phyloP scores from a whole-genome alignment of 768 basidiomycete genomes.

The Termitomyces sp. region DNA sequence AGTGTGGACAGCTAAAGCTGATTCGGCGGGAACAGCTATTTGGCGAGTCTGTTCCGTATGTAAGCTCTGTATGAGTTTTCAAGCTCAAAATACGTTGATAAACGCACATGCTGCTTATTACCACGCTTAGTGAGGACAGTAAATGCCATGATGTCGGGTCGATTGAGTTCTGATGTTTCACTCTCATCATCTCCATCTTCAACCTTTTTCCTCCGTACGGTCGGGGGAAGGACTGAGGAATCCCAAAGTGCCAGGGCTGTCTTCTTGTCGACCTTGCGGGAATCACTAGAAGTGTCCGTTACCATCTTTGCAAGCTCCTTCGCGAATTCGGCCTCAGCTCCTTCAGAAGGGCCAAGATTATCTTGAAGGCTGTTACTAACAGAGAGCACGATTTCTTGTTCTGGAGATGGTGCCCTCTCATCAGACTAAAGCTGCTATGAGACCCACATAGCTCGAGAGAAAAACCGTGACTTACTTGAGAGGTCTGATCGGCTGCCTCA shows the following conservation, averaged over 20 bases:
- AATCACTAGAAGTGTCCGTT: constrained; percentile 79
- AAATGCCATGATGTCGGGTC: constrained; percentile 75
- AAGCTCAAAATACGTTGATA: constrained; percentile 2
- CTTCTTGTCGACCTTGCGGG: constrained; percentile 84
- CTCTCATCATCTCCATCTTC: constrained; percentile 58
- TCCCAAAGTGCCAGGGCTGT: constrained; percentile 88
- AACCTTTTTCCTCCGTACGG: constrained; percentile 58
- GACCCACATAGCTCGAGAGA: neutral
- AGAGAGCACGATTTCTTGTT: constrained; percentile 71
- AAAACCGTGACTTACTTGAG: constrained; percentile 40
- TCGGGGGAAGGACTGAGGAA: constrained; percentile 70
- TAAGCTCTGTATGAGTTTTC: constrained; percentile 8
- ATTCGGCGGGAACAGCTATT: constrained; percentile 83
- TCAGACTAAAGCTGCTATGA: constrained; percentile 36
- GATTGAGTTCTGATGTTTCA: constrained; percentile 29
- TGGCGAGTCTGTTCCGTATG: constrained; percentile 60
- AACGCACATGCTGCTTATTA: constrained; percentile 81
- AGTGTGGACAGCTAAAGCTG: constrained; percentile 87
- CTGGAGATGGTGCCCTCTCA: constrained; percentile 78
- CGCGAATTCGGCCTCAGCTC: constrained; percentile 90
- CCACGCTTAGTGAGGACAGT: constrained; percentile 91
- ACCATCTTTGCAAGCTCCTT: constrained; percentile 96
- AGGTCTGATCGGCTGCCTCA: constrained; percentile 48
- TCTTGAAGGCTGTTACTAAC: constrained; percentile 56
- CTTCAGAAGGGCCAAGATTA: constrained; percentile 76